Base-by-base conservation (phyloP, 768 basidiomycete species). In the Pulveroboletus ravenelii region DNA sequence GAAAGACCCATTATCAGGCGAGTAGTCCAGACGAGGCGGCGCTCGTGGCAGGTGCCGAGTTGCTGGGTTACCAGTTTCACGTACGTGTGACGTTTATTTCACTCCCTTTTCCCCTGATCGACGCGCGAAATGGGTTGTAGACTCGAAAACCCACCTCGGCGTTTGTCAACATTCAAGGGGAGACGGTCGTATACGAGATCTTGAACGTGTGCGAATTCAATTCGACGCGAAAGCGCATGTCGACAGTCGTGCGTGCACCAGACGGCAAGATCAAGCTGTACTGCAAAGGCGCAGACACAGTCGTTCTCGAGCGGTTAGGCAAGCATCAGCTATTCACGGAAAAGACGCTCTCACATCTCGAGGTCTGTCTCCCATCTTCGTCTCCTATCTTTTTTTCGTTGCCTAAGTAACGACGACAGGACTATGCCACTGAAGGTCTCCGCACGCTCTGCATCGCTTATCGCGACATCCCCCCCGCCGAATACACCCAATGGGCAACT, bases 201-300 rank as follows among this genome's bases (percentile, higher is more conserved):
- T 70, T 99, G 52, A 98, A 98, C 63, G 87, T 99, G 39, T 96
- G 94, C 79, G 96, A 98, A 71, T 99, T 99, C 78, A 98, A 98
- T 65, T 96, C 93, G 20, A 91, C 93, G 5, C 81, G 96, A 45
- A 98, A 99, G 64, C 81, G 96, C 51, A 98, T 99, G 96, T 98
- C 96, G 25, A 95, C 94, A 2, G 71, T 99, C 58, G 80, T 99
- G 30, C 82, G 93, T 20, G 78, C 80, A 23, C 87, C 94, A 0
- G 84, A 92, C 56, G 93, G 95, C 41, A 84, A 82, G 67, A 90
- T 99, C 72, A 97, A 93, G 70, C 65, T 99, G 9, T 98, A 91
- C 63, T 93, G 88, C 53, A 99, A 99, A 67, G 96, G 96, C 25
- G 96, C 96, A 1, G 96, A 99, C 65, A 98, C 93, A 2, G 96